Percentiles rank a stretch among this genome's conserved stretches.
Conservation (phyloP, 2,329 filamentous ascomycete genomes). For the Onygenales sp. region DNA sequence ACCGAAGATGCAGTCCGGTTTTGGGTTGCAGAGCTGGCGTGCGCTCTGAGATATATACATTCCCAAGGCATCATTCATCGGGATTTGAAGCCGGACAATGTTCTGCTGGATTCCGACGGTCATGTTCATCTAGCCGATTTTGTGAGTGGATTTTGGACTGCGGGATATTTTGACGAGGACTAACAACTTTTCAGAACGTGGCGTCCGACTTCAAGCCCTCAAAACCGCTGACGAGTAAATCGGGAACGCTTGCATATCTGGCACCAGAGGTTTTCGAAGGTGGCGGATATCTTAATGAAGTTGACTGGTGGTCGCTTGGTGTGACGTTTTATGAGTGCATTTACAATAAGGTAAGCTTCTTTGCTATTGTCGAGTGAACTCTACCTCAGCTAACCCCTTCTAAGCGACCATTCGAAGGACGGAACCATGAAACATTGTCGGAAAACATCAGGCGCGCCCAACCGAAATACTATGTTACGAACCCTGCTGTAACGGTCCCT, state of each 20-base stretch:
- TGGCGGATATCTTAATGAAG: slow-evolving; percentile 77
- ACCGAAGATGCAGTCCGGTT: slow-evolving; percentile 95
- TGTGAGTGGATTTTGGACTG: slow-evolving; percentile 45
- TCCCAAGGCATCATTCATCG: slow-evolving; percentile 80
- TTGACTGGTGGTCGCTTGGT: slow-evolving; percentile 97
- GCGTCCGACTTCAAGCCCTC: slow-evolving; percentile 83
- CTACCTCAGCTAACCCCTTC: slow-evolving; percentile 21
- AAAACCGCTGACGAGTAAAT: slow-evolving; percentile 84
- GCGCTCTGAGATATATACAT: slow-evolving; percentile 80
- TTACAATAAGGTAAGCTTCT: slow-evolving; percentile 73
- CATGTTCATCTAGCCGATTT: slow-evolving; percentile 98
- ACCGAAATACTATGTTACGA: slow-evolving; percentile 85
- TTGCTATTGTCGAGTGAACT: not conserved
- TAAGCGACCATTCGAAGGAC: slow-evolving; percentile 86
- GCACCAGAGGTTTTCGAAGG: slow-evolving; percentile 92
- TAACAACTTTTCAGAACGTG: slow-evolving; percentile 60
- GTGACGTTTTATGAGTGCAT: slow-evolving; percentile 99
- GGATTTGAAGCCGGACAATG: slow-evolving; percentile 88
- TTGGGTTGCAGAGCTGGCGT: slow-evolving; percentile 92
- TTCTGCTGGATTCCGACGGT: slow-evolving; percentile 75
- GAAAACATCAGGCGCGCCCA: slow-evolving; percentile 71
- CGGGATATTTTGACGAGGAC: not conserved
- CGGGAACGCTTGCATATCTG: slow-evolving; percentile 88
- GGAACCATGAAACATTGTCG: slow-evolving; percentile 69
- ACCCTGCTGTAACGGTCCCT: slow-evolving; percentile 75